Evolutionary conservation across 352 stramenopile species (phyloP).

Genomic region (Phytophthora aleatoria): DNA sequence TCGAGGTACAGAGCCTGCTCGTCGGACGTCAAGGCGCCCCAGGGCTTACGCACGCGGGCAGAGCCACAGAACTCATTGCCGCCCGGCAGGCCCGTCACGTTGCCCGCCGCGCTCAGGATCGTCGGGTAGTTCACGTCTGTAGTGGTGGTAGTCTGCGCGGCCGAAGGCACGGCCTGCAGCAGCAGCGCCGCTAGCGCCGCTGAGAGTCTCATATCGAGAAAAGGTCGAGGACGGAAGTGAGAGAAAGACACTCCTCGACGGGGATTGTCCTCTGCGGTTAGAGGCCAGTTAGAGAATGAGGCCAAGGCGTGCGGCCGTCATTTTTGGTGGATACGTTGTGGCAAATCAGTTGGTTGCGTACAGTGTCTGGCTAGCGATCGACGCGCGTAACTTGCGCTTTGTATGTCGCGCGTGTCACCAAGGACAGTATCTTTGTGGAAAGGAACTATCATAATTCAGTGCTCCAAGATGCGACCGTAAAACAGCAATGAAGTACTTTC

Average conservation of each 20-base stretch:
- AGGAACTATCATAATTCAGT: too few species aligned
- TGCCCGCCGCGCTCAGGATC: conserved; percentile 44
- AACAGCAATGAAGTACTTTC: too few species aligned
- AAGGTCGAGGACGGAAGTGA: conserved; percentile 7
- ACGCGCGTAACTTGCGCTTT: conserved; percentile 7
- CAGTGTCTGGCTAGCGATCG: background rate
- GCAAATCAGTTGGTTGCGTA: background rate
- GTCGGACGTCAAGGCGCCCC: conserved; percentile 40
- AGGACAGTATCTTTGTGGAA: conserved; percentile 3
- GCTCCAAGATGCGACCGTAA: too few species aligned
- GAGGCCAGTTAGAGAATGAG: conserved; percentile 36
- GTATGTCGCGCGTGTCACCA: conserved; percentile 7
- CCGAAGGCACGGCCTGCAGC: conserved; percentile 14
- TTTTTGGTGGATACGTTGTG: conserved; percentile 1
- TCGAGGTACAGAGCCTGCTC: conserved; percentile 69
- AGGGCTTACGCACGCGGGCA: conserved; percentile 58
- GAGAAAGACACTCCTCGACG: background rate
- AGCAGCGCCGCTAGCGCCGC: conserved; percentile 10
- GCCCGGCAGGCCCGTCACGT: conserved; percentile 53
- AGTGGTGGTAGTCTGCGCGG: conserved; percentile 26
- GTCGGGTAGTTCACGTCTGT: conserved; percentile 37
- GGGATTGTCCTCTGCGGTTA: conserved; percentile 9
- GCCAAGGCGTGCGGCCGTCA: conserved; percentile 2
- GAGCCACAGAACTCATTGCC: conserved; percentile 52
- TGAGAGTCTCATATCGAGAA: conserved; percentile 26